Conservation (phyloP, 257 asterid genomes). For the Perilla frutescens region DNA sequence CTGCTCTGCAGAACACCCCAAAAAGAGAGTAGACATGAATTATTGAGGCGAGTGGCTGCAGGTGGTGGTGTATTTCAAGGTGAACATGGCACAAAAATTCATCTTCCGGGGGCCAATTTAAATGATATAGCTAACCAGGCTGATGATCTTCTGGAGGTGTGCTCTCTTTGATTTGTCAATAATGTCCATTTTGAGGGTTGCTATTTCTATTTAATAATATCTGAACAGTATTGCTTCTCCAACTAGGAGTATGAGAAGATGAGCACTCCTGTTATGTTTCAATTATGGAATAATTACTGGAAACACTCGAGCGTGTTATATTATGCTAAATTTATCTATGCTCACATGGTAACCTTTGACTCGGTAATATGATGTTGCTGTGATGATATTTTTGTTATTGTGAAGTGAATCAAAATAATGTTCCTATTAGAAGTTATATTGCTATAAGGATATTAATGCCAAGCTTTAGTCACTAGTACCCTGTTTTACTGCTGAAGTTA, state of each 20-base stretch:
- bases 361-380: constrained; percentile 7
- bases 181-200: constrained; percentile 15
- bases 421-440: background rate
- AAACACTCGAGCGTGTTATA: background rate
- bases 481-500: constrained; percentile 4
- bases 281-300: background rate
- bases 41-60: constrained; percentile 92
- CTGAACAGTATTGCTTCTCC: background rate
- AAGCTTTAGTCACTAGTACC: background rate
- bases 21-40: constrained; percentile 92
- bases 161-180: constrained; percentile 21
- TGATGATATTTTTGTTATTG: background rate
- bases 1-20: constrained; percentile 92
- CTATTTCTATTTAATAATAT: constrained; percentile 16
- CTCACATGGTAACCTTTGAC: constrained; percentile 14
- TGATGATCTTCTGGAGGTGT: constrained; percentile 94
- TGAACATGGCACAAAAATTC: constrained; percentile 84
- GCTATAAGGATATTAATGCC: too few relatives aligned
- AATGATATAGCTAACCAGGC: constrained; percentile 97
- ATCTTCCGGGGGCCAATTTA: constrained; percentile 94
- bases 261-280: background rate
- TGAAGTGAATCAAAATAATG: constrained; percentile 11
- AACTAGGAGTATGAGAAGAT: constrained; percentile 1
- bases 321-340: constrained; percentile 14
- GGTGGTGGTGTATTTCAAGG: constrained; percentile 95